phyloP scores from a whole-genome alignment of 2,329 filamentous ascomycete genomes.

The Talaromyces sp. region DNA sequence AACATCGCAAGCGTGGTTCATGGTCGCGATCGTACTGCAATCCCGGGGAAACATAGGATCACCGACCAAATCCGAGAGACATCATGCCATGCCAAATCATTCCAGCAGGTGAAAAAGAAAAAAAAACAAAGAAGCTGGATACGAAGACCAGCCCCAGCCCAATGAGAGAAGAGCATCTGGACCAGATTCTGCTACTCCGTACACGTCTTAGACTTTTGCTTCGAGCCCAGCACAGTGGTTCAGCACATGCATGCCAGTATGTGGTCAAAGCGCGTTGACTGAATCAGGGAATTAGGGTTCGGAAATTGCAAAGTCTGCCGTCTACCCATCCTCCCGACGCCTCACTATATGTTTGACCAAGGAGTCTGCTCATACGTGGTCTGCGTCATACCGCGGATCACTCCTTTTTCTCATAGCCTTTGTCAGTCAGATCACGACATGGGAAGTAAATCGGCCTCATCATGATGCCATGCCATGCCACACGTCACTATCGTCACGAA shows the following conservation, averaged over 20 bases:
- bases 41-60: background rate
- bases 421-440: background rate
- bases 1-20: background rate
- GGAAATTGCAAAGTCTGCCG: background rate
- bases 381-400: too few relatives aligned
- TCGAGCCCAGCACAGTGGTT: constrained; percentile 18
- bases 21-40: too few relatives aligned
- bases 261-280: constrained; percentile 15
- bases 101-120: too few relatives aligned
- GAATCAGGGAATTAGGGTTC: background rate
- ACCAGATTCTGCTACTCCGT: background rate
- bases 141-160: background rate
- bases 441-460: background rate
- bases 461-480: background rate
- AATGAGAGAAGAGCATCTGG: background rate
- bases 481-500: background rate
- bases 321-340: background rate
- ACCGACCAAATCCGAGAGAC: background rate
- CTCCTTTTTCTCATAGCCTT: background rate
- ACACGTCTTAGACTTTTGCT: background rate
- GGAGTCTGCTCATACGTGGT: too few relatives aligned
- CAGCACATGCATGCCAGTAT: constrained; percentile 18
- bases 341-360: background rate
- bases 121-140: background rate
- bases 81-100: background rate